Evolutionary conservation across 148 eudicot species (phyloP), one percentile per base, ranked within the genome.

Genomic region (Camellia sinensis): DNA sequence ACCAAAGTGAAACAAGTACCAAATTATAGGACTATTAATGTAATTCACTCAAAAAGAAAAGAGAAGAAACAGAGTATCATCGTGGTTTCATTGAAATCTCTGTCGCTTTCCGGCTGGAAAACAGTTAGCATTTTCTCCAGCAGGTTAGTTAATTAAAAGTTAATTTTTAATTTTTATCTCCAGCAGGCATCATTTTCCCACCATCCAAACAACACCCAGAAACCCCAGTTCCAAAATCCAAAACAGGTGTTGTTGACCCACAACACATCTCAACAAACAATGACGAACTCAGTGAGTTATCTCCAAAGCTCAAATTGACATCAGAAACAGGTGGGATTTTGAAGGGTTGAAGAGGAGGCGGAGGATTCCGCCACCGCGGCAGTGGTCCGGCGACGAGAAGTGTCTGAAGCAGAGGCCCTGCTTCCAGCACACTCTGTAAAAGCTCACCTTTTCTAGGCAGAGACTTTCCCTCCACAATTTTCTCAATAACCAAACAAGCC

Each of bases 291-390:
- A 48, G 3, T 14, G 68, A 29, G 1, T 54, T 59, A 66, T 4
- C 82, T 54, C 60, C 78, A 13, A 82, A 66, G 6, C 29, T 29
- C 29, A 29, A 29, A 29, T 29, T 29, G 29, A 29, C 1, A 29
- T 29, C 29, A 29, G 82, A 71, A 56, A 85, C 85, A 0, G 87
- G 82, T 40, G 92, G 90, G 18, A 86, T 80, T 14, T 83, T 89
- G 9, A 80, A 71, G 14, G 83, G 6, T 43, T 85, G 82, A 21
- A 77, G 59, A 15, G 82, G 90, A 0, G 97, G 29, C 29, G 29
- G 93, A 1, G 93, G 95, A 53, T 89, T 85, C 7, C 88, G 82
- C 97, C 97, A 91, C 76, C 80, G 54, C 0, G 97, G 93, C 29
- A 91, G 91, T 40, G 89, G 85, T 3, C 90, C 92, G 0, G 95